Evolutionary conservation across 2,329 filamentous ascomycete species (phyloP).

Genomic region (Hymenoscyphus fructigenus): DNA sequence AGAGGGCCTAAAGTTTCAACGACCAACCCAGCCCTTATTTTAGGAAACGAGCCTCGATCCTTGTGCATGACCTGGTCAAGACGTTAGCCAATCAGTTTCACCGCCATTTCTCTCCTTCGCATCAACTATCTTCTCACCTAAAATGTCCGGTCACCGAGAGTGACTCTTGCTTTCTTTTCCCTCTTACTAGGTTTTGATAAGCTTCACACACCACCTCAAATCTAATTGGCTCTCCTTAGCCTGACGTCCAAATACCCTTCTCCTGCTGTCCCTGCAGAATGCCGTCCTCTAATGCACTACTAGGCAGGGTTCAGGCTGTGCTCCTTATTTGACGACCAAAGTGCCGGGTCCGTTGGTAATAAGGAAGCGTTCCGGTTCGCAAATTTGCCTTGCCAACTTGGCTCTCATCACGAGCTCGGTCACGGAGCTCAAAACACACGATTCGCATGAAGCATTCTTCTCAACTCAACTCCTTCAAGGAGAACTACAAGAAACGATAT

Average conservation of each 20-base stretch:
- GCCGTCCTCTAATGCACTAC: not conserved
- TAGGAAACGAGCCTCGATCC: not conserved
- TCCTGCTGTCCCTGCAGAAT: not conserved
- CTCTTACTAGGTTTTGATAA: not conserved
- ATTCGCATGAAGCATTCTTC: not conserved
- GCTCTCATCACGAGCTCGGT: not conserved
- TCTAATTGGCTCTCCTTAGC: not conserved
- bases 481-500: not conserved
- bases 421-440: not conserved
- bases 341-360: not conserved
- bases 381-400: not conserved
- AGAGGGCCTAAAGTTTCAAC: not conserved
- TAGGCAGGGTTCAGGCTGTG: not conserved
- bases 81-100: slow-evolving; percentile 3
- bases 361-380: not conserved
- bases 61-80: not conserved
- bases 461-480: not conserved
- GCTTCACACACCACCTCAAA: not conserved
- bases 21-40: not conserved
- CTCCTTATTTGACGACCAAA: slow-evolving; percentile 3
- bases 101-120: not conserved
- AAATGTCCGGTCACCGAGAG: too few species aligned
- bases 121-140: not conserved
- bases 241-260: not conserved
- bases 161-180: too few species aligned